A percentile compares a stretch with the other conserved stretches of the same genome.
These are phyloP conservation scores for Mortierella antarctica DNA, from an alignment of 192 early-diverging fungal genomes.

Conservation along the genomic window DNA sequence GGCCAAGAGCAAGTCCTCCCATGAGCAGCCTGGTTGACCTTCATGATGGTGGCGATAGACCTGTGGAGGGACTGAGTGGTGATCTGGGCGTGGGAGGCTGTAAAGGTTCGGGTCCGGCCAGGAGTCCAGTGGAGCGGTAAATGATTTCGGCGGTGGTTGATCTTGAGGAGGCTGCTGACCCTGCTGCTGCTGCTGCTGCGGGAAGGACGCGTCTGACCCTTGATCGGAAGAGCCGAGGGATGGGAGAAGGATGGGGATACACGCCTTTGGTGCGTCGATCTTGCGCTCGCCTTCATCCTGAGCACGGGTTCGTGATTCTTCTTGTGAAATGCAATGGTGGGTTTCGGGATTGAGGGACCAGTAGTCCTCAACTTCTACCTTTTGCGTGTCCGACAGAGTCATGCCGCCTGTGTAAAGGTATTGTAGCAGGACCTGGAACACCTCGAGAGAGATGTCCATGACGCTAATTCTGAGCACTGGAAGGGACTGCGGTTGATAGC, in stretches of 20 bases:
- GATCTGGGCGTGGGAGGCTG: too few species aligned
- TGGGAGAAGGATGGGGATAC: background rate
- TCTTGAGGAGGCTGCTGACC: background rate
- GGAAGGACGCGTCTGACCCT: background rate
- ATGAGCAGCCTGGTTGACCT: conserved; percentile 9
- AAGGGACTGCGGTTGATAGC: background rate
- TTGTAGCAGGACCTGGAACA: conserved; percentile 26
- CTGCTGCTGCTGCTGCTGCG: background rate
- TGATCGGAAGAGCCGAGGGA: background rate
- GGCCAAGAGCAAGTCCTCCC: conserved; percentile 13
- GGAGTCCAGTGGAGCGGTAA: too few species aligned
- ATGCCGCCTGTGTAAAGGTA: conserved; percentile 27
- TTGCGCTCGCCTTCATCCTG: background rate
- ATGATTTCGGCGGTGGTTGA: background rate
- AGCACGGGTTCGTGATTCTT: background rate
- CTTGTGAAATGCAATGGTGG: background rate
- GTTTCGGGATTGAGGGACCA: conserved; percentile 1
- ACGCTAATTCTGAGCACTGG: conserved; percentile 17
- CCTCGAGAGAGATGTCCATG: conserved; percentile 5
- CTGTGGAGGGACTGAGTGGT: too few species aligned
- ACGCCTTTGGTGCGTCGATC: background rate
- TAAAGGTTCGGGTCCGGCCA: too few species aligned
- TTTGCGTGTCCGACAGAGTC: conserved; percentile 11
- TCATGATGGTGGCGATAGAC: background rate
- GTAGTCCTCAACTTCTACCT: background rate